Base-by-base conservation (phyloP, 108 stramenopile genomes). In the Cyclotella distinguenda region DNA sequence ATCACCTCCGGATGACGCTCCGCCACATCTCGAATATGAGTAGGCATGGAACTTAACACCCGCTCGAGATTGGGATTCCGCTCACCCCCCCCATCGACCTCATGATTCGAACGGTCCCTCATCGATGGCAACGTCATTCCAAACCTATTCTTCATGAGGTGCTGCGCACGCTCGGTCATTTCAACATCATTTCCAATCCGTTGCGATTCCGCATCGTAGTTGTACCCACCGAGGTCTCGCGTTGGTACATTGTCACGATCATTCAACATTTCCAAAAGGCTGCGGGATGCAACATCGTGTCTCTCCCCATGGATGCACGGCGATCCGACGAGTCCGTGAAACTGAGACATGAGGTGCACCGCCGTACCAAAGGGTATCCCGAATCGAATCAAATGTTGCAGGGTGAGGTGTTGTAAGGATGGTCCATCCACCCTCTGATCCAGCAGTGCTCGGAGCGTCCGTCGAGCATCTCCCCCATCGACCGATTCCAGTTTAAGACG, bases 121-220 rank as follows among this genome's bases (percentile, higher is more conserved):
- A 61, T 48, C 16, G 53, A 12, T 19, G 85, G 85, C 31, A 86
- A 56, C 26, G 81, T 36, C 22, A 86, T 47, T 11, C 85, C 85
- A 65, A 70, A 85, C 22, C 79, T 65, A 36, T 85, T 79, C 35
- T 80, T 77, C 84, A 85, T 85, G n/a, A 82, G 31, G 18, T 66
- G 28, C 33, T 57, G 67, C n/a, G 54, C 73, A 53, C 45, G 45
- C 13, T 60, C 65, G 13, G 65, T 28, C 63, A 57, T 57, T 40
- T 62, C 45, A 34, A 45, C 27, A 25, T 43, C 49, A 26, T 53
- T 28, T 10, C 28, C 42, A 16, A 28, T 50, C 0, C 33, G 8
- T 15, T 19, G 9, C 28, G 25, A 30, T 19, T 15, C 12, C 11
- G 19, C 33, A 27, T 54, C 13, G 28, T 36, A 28, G 59, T 49